Base-by-base conservation (phyloP, 139 green algal species). In the Raphidocelis subcapitata region DNA sequence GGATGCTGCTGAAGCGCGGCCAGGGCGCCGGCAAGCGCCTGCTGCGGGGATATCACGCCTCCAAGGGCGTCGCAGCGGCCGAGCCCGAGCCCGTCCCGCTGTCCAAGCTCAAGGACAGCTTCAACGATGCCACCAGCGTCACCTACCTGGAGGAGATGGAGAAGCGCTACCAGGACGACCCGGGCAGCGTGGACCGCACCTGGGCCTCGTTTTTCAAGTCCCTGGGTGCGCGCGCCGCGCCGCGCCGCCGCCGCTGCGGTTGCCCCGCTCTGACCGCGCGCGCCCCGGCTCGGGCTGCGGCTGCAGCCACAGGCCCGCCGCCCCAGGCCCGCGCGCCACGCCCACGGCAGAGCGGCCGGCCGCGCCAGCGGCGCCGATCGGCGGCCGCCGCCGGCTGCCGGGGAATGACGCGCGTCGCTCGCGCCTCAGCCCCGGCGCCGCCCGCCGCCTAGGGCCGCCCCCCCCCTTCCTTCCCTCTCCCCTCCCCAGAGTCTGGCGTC, bases 101-200 rank as follows among this genome's bases (percentile, higher is more conserved):
- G 23, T 67, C 69, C 20, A 95, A 98, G 80, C 76, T 99, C 10
- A 94, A 94, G 73, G 95, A 99, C 76, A 88, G 84, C 46, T 99
- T 99, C 71, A 88, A 98, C 20, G 89, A 98, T 72, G 95, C 88
- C 29, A 97, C 90, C 26, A 91, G 72, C 67, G 84, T 89, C 26
- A 88, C 88, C 1, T 97, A 97, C 74, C 78, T 98, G 47, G 94
- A 98, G 79, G 87, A 96, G 68, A 84, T 98, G 57, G 88, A 97
- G 85, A 79, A 94, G 69, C 79, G 85, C 14, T 98, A 92, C 60
- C 77, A 89, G 32, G 72, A 74, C 21, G 88, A 98, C 71, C 92
- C 92, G 8, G 64, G 51, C n/a, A 92, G 77, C 63, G 91, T 98
- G 16, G 90, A 97, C 83, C 86, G 87, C 32, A 90, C 91, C 1